Base-by-base conservation (phyloP, 139 green algal species). In the Chlorella ohadii region DNA sequence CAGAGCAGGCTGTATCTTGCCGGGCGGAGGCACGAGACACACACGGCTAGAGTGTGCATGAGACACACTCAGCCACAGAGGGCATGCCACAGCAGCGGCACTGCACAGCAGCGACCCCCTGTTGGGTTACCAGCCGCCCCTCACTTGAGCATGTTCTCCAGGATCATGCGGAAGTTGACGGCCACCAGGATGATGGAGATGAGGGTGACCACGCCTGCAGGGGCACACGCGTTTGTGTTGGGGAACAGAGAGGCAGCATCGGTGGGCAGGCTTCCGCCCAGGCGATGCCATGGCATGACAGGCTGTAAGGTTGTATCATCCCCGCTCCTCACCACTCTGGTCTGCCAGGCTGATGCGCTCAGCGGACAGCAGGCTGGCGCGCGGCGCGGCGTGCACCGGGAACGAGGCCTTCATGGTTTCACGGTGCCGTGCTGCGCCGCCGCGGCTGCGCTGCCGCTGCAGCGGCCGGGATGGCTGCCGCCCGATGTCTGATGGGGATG, bases 111-210 rank as follows among this genome's bases (percentile, higher is more conserved):
- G 33, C 51, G 22, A 13, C 15, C 51, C 51, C 2, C n/a, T n/a
- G n/a, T n/a, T n/a, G n/a, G n/a, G n/a, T n/a, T n/a, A n/a, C n/a
- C n/a, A n/a, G n/a, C n/a, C n/a, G 19, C 51, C 51, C 3, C 51
- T 59, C 15, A 22, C 88, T 96, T 97, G 73, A 97, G 83, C 36
- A 96, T 83, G 89, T 98, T 98, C 86, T 98, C 95, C 34, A 98
- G 76, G 33, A 97, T 94, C 13, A 98, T 88, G n/a, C 95, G 90
- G 72, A 91, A 91, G 86, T 97, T 97, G 39, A 92, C 91, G 16
- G 91, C 85, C 20, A 94, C 72, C 72, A 98, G 78, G 27, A 98
- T 89, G 51, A 98, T 89, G 33, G 92, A 87, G 63, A 89, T 86
- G 17, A 98, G 90, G 71, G 94, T 98, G 61, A 95, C 68, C 25